These are phyloP conservation scores for Xylaria intraflava DNA, from an alignment of 495 filamentous ascomycete genomes.

Conservation along the genomic window DNA sequence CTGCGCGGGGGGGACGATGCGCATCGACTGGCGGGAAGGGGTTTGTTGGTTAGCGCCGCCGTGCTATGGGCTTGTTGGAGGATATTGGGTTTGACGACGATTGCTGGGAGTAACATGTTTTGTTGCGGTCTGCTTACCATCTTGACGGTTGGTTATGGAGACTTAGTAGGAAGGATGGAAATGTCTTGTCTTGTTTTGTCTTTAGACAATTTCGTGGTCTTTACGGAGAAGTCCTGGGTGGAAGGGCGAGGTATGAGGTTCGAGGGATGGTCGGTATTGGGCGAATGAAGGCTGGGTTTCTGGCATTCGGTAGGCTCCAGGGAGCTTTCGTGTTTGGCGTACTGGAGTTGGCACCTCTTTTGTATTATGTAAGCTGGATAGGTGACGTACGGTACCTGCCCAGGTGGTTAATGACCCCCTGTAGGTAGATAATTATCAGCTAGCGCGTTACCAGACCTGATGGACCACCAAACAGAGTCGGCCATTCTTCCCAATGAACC, in stretches of 20 bases:
- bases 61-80: slow-evolving; percentile 1
- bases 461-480: too few relatives aligned
- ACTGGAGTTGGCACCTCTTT: too few relatives aligned
- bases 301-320: slow-evolving; percentile 42
- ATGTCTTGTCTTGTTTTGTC: too few relatives aligned
- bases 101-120: neutral
- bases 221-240: neutral
- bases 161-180: too few relatives aligned
- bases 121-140: slow-evolving; percentile 37
- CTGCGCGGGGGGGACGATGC: slow-evolving; percentile 64
- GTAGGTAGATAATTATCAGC: too few relatives aligned
- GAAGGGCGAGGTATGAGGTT: neutral
- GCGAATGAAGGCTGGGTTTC: too few relatives aligned
- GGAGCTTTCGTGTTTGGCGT: slow-evolving; percentile 37
- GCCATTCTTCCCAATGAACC: too few relatives aligned
- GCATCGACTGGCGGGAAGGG: slow-evolving; percentile 74
- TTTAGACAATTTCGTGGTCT: neutral
- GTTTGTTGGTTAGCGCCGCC: slow-evolving; percentile 17
- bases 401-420: too few relatives aligned
- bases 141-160: slow-evolving; percentile 23
- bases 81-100: slow-evolving; percentile 1
- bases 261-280: too few relatives aligned
- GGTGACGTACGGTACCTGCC: too few relatives aligned
- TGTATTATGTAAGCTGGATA: neutral
- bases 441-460: too few relatives aligned